A percentile compares a stretch with the other conserved stretches of the same genome.
phyloP scores from a whole-genome alignment of 108 stramenopile species.

The Ochromonas danica region DNA sequence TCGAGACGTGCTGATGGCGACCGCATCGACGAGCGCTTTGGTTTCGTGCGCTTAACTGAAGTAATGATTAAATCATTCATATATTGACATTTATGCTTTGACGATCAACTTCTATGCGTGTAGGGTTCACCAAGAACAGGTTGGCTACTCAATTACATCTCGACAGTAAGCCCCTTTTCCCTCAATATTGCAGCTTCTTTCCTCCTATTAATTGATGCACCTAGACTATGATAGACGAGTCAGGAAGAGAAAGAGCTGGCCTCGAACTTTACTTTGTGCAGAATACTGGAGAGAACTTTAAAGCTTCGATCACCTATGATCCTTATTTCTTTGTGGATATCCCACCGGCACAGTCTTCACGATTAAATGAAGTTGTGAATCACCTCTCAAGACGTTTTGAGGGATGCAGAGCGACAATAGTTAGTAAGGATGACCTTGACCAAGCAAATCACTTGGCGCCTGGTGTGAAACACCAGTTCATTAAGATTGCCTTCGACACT shows the following conservation, averaged over 20 bases:
- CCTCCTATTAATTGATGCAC: background rate
- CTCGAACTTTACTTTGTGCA: slow-evolving; percentile 85
- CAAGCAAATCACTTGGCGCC: slow-evolving; percentile 63
- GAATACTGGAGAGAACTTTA: slow-evolving; percentile 73
- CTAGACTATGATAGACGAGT: slow-evolving; percentile 12
- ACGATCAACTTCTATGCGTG: background rate
- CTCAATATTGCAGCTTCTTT: background rate
- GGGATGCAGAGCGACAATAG: slow-evolving; percentile 39
- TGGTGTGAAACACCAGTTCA: slow-evolving; percentile 57
- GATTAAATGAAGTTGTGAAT: background rate
- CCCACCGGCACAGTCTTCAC: slow-evolving; percentile 25
- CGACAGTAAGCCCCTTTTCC: background rate
- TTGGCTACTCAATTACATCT: slow-evolving; percentile 11
- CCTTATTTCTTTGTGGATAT: slow-evolving; percentile 87
- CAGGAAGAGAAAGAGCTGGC: slow-evolving; percentile 61
- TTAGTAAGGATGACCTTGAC: slow-evolving; percentile 65
- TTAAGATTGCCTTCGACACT: slow-evolving; percentile 66
- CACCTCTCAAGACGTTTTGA: background rate
- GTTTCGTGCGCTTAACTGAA: background rate
- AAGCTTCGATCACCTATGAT: slow-evolving; percentile 73
- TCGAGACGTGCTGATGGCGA: background rate
- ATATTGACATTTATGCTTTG: background rate
- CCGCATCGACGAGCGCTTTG: background rate
- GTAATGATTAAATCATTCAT: background rate
- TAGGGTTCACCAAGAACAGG: background rate